phyloP scores from a whole-genome alignment of 108 stramenopile species.

The Epithemia pelagica region DNA sequence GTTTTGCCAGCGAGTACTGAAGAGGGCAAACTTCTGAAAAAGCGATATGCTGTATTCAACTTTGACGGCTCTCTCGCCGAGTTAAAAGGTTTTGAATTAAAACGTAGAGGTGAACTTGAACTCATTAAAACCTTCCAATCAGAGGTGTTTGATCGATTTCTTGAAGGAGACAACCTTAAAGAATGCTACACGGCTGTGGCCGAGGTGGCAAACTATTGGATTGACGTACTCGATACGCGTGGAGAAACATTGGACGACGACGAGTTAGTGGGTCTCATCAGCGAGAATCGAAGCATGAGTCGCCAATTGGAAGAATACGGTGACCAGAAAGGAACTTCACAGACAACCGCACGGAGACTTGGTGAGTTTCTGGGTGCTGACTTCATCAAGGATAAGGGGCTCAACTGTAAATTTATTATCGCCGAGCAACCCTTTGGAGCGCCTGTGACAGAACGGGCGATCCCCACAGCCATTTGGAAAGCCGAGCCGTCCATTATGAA shows the following conservation, averaged over 20 bases:
- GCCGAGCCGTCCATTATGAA: conserved; percentile 74
- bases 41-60: conserved; percentile 99
- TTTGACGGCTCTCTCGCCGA: conserved; percentile 97
- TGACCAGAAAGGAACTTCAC: conserved; percentile 92
- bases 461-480: conserved; percentile 95
- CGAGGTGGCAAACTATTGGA: conserved; percentile 96
- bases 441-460: conserved; percentile 94
- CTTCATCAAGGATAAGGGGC: conserved; percentile 96
- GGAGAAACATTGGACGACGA: conserved; percentile 91
- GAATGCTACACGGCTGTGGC: conserved; percentile 96
- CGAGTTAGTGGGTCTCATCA: conserved; percentile 95
- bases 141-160: conserved; percentile 94
- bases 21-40: conserved; percentile 98
- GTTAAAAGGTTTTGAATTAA: conserved; percentile 99
- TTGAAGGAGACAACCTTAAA: conserved; percentile 79
- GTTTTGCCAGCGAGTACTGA: conserved; percentile 97
- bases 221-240: conserved; percentile 93
- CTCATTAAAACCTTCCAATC: conserved; percentile 98
- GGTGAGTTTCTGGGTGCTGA: conserved; percentile 97
- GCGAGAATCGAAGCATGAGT: conserved; percentile 97
- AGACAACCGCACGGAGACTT: conserved; percentile 95
- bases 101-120: conserved; percentile 98
- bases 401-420: conserved; percentile 97
- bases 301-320: conserved; percentile 97
- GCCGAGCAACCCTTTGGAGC: conserved; percentile 91